Conservation (phyloP, 1,284 basidiomycete species). For the Coniferiporia sulphurascens region DNA sequence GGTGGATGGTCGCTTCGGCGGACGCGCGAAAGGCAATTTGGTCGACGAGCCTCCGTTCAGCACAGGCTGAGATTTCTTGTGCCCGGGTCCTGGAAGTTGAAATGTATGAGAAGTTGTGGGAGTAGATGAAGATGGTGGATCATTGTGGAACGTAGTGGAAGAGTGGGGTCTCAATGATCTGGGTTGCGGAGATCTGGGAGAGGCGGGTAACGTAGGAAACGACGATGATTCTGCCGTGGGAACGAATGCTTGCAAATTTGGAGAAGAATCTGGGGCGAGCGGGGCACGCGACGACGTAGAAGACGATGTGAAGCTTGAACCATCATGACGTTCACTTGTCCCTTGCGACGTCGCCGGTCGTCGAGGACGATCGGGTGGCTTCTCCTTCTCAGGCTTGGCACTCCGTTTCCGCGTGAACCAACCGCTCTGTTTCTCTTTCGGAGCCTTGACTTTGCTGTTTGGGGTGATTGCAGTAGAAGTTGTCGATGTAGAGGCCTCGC, state of each 20-base stretch:
- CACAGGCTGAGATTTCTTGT: slow-evolving; percentile 17
- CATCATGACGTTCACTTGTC: slow-evolving; percentile 5
- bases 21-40: background rate
- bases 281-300: slow-evolving; percentile 13
- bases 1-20: slow-evolving; percentile 13
- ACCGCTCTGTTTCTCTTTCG: slow-evolving; percentile 39
- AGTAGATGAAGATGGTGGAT: background rate
- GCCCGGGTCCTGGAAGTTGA: slow-evolving; percentile 7
- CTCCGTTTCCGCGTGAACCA: slow-evolving; percentile 59
- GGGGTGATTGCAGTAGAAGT: background rate
- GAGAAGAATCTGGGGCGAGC: background rate
- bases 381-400: slow-evolving; percentile 21
- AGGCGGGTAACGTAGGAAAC: background rate
- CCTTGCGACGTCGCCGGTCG: slow-evolving; percentile 9
- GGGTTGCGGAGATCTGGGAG: slow-evolving; percentile 1
- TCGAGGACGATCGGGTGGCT: background rate
- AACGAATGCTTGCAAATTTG: background rate
- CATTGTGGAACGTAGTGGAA: slow-evolving; percentile 8
- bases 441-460: slow-evolving; percentile 36
- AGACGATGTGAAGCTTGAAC: slow-evolving; percentile 8
- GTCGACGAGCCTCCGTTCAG: background rate
- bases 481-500: slow-evolving; percentile 14
- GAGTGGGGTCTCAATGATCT: background rate
- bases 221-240: background rate
- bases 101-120: background rate